Percentiles rank a stretch among this genome's conserved stretches.
Evolutionary conservation across 257 asterid species (phyloP).

Genomic region (Jaltomata sinuosa): DNA sequence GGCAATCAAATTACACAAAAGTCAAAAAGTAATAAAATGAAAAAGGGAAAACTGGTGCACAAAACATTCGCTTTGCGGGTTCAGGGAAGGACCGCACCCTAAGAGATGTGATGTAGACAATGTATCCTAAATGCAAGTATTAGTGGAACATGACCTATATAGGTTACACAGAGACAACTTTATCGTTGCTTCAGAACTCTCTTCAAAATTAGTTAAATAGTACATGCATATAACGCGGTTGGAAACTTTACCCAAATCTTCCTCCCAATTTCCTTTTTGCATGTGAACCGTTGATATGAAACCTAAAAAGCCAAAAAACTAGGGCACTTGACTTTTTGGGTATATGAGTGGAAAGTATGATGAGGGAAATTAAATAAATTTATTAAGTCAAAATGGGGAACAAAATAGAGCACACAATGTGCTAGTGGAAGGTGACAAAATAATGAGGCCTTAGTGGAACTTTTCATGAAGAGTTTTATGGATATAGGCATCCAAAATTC

Average conservation of each 20-base stretch:
- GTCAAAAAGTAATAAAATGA: background rate
- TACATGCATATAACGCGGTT: background rate
- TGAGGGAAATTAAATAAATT: background rate
- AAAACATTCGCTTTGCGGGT: no score
- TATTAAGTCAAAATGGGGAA: conserved; percentile 22
- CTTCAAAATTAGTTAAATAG: background rate
- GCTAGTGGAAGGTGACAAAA: conserved; percentile 30
- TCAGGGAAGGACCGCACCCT: no score
- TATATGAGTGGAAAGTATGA: conserved; percentile 14
- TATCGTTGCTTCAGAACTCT: no score
- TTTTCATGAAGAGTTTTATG: background rate
- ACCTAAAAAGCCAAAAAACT: background rate
- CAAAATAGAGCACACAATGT: background rate
- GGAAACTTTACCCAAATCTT: background rate
- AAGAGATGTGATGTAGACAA: no score
- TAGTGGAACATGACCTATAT: no score
- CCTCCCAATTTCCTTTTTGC: background rate
- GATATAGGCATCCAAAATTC: background rate
- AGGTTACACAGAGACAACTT: no score
- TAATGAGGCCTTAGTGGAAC: conserved; percentile 1
- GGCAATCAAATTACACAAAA: background rate
- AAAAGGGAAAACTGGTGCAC: no score
- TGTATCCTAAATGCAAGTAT: no score
- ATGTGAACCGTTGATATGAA: conserved; percentile 6
- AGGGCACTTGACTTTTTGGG: background rate